Percentiles rank a stretch among this genome's conserved stretches.
phyloP scores from a whole-genome alignment of 2,329 filamentous ascomycete species.

The Neofusicoccum laricinum region DNA sequence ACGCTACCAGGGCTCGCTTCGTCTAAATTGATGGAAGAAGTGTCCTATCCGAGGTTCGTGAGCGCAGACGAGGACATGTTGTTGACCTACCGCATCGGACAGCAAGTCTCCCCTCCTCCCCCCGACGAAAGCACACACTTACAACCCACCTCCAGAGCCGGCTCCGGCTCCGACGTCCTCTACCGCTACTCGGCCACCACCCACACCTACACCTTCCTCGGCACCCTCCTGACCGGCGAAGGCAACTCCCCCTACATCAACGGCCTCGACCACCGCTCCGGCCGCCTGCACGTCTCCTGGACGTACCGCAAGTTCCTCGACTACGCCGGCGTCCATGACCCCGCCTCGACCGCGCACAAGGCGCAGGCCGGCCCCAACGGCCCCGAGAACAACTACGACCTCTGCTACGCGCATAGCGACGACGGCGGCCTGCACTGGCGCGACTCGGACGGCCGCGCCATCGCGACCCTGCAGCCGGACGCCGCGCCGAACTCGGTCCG shows the following conservation, averaged over 20 bases:
- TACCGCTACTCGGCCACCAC: constrained; percentile 41
- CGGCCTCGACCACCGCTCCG: constrained; percentile 40
- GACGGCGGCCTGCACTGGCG: constrained; percentile 46
- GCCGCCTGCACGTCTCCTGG: constrained; percentile 46
- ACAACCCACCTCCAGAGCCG: not conserved
- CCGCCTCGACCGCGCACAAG: not conserved
- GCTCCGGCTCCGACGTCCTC: constrained; percentile 22
- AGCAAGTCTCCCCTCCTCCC: constrained; percentile 50
- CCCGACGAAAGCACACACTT: not conserved
- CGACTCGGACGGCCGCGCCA: constrained; percentile 34
- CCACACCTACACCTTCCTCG: constrained; percentile 39
- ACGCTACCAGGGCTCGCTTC: not conserved
- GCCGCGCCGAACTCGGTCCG: constrained; percentile 25
- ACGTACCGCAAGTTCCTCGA: constrained; percentile 50
- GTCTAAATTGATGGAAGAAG: not conserved
- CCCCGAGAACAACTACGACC: constrained; percentile 46
- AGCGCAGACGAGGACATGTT: constrained; percentile 40
- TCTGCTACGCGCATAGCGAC: constrained; percentile 50
- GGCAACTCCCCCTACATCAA: constrained; percentile 54
- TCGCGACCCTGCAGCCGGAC: constrained; percentile 35
- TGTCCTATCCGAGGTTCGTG: constrained; percentile 53
- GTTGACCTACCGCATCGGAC: constrained; percentile 51
- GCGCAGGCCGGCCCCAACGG: constrained; percentile 1
- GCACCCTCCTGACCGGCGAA: constrained; percentile 44
- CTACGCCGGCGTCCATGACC: constrained; percentile 24